Percentiles rank a stretch among this genome's conserved stretches.
phyloP scores from a whole-genome alignment of 1,284 basidiomycete species.

The Flammula alnicola region DNA sequence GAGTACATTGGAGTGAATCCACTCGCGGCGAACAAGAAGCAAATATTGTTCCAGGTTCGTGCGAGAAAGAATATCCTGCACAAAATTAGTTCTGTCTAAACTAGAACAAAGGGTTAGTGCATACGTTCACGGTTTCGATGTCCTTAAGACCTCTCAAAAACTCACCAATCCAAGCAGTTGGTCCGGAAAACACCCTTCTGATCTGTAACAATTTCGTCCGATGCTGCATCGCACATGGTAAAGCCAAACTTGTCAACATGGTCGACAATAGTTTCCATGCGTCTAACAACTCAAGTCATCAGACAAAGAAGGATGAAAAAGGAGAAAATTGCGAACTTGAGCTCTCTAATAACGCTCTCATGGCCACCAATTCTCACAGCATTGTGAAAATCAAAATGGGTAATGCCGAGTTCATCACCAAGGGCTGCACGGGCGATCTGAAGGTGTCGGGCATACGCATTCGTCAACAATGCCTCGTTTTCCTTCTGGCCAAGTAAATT shows the following conservation, averaged over 20 bases:
- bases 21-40: conserved; percentile 70
- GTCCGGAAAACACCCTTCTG: conserved; percentile 93
- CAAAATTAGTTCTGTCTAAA: conserved; percentile 97
- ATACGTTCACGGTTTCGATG: conserved; percentile 3
- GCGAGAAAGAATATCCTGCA: conserved; percentile 90
- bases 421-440: conserved; percentile 60
- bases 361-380: conserved; percentile 85
- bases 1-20: conserved; percentile 70
- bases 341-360: conserved; percentile 81
- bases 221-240: conserved; percentile 72
- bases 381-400: conserved; percentile 95
- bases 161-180: conserved; percentile 95
- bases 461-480: conserved; percentile 86
- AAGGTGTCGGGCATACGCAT: conserved; percentile 83
- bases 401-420: conserved; percentile 70
- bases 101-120: conserved; percentile 44
- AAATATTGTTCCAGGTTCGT: conserved; percentile 79
- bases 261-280: conserved; percentile 61
- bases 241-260: conserved; percentile 87
- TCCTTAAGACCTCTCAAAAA: conserved; percentile 4
- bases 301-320: conserved; percentile 14
- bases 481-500: conserved; percentile 91
- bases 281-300: conserved; percentile 42
- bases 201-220: conserved; percentile 73
- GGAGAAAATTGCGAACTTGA: conserved; percentile 52